A percentile compares a stretch with the other conserved stretches of the same genome.
These are phyloP conservation scores for Gentiana dahurica DNA, from an alignment of 257 asterid genomes.

Conservation along the genomic window DNA sequence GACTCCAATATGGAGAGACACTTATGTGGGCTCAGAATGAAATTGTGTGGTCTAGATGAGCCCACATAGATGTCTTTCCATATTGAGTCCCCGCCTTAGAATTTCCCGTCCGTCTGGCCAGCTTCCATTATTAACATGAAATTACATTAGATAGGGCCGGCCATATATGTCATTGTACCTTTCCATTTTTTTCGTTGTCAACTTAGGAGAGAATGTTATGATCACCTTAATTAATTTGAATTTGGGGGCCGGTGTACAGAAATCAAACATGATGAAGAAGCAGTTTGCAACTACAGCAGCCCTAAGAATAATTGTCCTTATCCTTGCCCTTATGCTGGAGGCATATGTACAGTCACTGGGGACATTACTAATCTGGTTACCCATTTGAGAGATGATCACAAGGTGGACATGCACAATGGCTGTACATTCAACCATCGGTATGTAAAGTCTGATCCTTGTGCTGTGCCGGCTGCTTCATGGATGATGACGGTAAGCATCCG, in stretches of 20 bases:
- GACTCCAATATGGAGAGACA: no score
- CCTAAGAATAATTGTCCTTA: constrained; percentile 4
- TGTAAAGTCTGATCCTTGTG: constrained; percentile 33
- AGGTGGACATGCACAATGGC: constrained; percentile 35
- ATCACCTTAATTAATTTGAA: no score
- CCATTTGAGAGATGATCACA: constrained; percentile 32
- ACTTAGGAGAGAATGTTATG: no score
- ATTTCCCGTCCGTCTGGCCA: no score
- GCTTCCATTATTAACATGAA: no score
- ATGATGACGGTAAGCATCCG: constrained; percentile 27
- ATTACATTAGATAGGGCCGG: no score
- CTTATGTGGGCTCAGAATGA: no score
- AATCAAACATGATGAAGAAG: constrained; percentile 30
- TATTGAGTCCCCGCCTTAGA: no score
- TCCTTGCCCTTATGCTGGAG: constrained; percentile 37
- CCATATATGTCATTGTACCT: no score
- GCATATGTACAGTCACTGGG: constrained; percentile 30
- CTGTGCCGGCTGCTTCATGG: constrained; percentile 35
- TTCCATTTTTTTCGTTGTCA: no score
- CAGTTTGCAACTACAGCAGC: constrained; percentile 22
- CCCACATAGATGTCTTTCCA: no score
- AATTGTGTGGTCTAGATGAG: no score
- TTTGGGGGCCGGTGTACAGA: neutral
- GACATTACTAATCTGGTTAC: constrained; percentile 21
- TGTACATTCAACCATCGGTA: constrained; percentile 39